Percentiles rank a stretch among this genome's conserved stretches.
Evolutionary conservation across 108 stramenopile species (phyloP).

Genomic region (Nitzschia palea): DNA sequence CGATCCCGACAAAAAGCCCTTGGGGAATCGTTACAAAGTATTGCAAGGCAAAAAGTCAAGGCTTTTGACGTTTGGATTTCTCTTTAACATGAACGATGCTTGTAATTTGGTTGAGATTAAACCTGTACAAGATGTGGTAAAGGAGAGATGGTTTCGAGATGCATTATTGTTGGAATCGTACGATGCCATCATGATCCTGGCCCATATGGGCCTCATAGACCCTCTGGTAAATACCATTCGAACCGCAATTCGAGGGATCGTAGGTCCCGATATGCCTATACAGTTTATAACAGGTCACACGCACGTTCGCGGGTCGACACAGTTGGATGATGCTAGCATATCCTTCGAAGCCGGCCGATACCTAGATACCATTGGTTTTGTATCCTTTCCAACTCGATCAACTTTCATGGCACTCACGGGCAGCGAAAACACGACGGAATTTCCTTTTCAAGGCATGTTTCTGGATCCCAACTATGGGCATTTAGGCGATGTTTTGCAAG

Average conservation of each 20-base stretch:
- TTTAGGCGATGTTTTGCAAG: slow-evolving; percentile 27
- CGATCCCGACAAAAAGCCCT: neutral
- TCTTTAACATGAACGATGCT: slow-evolving; percentile 52
- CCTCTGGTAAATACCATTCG: slow-evolving; percentile 50
- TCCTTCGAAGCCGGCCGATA: slow-evolving; percentile 64
- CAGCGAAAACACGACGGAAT: neutral
- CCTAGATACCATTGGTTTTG: slow-evolving; percentile 79
- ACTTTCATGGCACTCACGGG: slow-evolving; percentile 10
- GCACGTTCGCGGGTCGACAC: slow-evolving; percentile 40
- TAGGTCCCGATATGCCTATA: slow-evolving; percentile 55
- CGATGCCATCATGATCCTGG: slow-evolving; percentile 72
- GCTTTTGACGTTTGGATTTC: slow-evolving; percentile 67
- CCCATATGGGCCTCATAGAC: slow-evolving; percentile 78
- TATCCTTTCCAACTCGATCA: slow-evolving; percentile 46
- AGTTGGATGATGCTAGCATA: slow-evolving; percentile 11
- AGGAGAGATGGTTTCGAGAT: slow-evolving; percentile 60
- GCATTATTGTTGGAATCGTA: slow-evolving; percentile 39
- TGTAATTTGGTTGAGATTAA: slow-evolving; percentile 34
- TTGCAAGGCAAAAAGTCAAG: slow-evolving; percentile 46
- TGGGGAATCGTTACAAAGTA: slow-evolving; percentile 52
- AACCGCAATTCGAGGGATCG: slow-evolving; percentile 33
- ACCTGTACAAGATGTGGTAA: slow-evolving; percentile 49
- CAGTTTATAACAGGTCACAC: slow-evolving; percentile 81
- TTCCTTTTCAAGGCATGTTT: slow-evolving; percentile 48
- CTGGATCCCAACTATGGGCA: slow-evolving; percentile 50